Evolutionary conservation across 306 rosid species (phyloP), one percentile per base, ranked within the genome.

Genomic region (Vigna reflexopilosa): DNA sequence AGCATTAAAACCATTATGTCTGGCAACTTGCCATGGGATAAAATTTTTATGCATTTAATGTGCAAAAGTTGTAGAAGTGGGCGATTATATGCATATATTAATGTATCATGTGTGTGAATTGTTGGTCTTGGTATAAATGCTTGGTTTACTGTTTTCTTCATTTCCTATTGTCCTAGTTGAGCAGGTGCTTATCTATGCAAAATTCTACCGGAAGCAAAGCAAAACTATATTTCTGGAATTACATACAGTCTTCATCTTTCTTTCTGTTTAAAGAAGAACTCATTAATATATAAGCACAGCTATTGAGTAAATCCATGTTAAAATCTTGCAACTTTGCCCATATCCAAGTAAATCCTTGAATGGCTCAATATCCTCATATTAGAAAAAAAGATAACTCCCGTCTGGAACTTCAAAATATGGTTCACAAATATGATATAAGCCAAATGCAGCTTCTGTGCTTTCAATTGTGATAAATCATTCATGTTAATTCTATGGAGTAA

Each of bases 101-200:
- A 62, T 65, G 73, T 55, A 15, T 73, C 24, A 22, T 36, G 49
- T 66, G 28, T 61, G 38, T 42, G 47, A 32, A 52, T 75, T 57
- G 52, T 9, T 11, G 48, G 45, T 62, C 56, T 75, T 66, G 14
- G 55, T 55, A 65, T 52, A 42, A 34, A 20, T 38, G 38, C 20
- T 26, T 67, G 67, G 75, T 67, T 54, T 55, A 24, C 22, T 73
- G 77, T 73, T 71, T 22, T 61, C 17, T 22, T 36, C 71, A 55
- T 64, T 77, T 55, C 32, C 38, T 28, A 26, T 65, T 36, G 62
- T 24, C 75, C 49, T 8, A 47, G 40, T 16, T 26, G 38, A 73
- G 62, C 42, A 47, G 69, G 10, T 19, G 56, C 63, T 45, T 40
- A 77, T 10, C 11, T 30, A 20, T 64, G 73, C 15, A 5, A 52